Evolutionary conservation across 805 yeast species (phyloP), one percentile per base, ranked within the genome.

Genomic region (Saccharomycopsis fodiens): DNA sequence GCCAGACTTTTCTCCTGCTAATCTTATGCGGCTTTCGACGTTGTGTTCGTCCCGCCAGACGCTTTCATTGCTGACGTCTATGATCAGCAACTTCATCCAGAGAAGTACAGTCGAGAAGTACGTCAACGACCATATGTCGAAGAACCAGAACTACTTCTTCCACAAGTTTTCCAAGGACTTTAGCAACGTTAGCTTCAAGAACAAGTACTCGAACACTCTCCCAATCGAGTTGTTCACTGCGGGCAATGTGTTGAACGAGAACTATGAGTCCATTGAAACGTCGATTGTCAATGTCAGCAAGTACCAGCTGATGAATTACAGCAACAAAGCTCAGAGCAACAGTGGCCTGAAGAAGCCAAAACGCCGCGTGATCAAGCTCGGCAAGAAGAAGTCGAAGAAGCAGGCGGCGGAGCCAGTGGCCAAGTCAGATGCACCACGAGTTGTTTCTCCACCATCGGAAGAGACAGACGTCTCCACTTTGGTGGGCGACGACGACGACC

Each of bases 31-130:
- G 56, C 68, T 89, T 12, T 73, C 84, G 1, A 73, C 85, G 3
- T 66, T 91, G 48, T 74, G 78, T 40, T 76, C 82, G 13, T 79
- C 91, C 1, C 74, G 96, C 52, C 87, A 85, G 53, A 85, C 97
- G 0, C 68, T 91, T 50, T 77, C 85, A n/a, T 61, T 91, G 40
- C 70, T 74, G 21, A 72, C 85, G 1, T 79, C 85, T 3, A 65
- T 68, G 27, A 72, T 82, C 51, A 70, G 69, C 22, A 77, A 74
- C 50, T 72, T 78, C 2, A 70, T 80, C 16, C 81, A 76, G 54
- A 66, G 87, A 50, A 74, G 80, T 20, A 65, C 68, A 61, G 67
- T 64, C 60, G 76, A 59, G 42, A 44, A 41, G 19, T 50, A 29
- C 19, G 30, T 50, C 30, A 44, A 39, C 27, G 45, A 43, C 17